Evolutionary conservation across 495 filamentous ascomycete genomes (phyloP), one percentile per base, ranked within the genome.

Genomic region (Lichenothelia convexa): DNA sequence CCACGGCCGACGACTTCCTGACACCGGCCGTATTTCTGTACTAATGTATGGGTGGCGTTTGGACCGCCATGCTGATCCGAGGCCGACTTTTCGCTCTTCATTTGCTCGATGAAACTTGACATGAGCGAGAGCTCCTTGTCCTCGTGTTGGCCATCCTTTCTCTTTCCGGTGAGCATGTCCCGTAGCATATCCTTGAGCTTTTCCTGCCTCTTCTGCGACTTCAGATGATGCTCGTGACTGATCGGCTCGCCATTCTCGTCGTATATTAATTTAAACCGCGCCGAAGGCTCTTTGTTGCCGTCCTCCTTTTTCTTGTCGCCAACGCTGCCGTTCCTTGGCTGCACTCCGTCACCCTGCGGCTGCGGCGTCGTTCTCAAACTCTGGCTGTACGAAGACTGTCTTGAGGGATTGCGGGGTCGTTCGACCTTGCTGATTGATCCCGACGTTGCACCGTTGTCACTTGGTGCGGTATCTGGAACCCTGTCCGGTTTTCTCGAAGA

Each of bases 21-120:
- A 54, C 89, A 95, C 63, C 94, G 94, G 42, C 89, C 89, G 52
- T 99, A 99, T 53, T 95, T 99, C 56, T 95, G 82, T 6, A 84
- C 82, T 38, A 97, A 63, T 3, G 82, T 79, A 3, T 70, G 73
- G n/a, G 79, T 78, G 9, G 83, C 65, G 48, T 78, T 81, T 1
- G 78, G 69, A 0, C 75, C 73, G 17, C 71, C 72, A 49, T 77
- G 87, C 62, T 79, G 84, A 43, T 92, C 82, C 18, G 64, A 55
- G 4, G 72, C 75, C 35, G 91, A 83, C 45, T 80, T 80, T 56
- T 97, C 89, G 45, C 63, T 75, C 52, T 81, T 82, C 40, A 94
- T 68, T 46, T 89, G 86, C 56, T 94, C 87, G 21, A 93, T 84
- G 89, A 89, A 95, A 43, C 69, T 81, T 5, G 86, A 89, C 64